These are phyloP conservation scores for Rhypophila decipiens DNA, from an alignment of 495 filamentous ascomycete species.

Conservation along the genomic window DNA sequence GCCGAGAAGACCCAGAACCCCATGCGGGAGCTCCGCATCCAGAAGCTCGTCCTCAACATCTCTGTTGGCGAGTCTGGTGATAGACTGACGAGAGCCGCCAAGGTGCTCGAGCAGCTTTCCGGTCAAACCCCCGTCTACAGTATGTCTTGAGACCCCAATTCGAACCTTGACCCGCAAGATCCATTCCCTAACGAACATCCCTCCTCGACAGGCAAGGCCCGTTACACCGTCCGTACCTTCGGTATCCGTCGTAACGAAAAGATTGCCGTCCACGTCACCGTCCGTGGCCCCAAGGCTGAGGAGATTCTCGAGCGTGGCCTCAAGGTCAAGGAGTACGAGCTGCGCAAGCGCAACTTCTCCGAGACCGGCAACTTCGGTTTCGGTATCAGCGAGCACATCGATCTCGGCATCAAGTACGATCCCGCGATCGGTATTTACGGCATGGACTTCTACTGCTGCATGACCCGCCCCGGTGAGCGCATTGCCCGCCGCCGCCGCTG, in stretches of 20 bases:
- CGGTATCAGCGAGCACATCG: conserved; percentile 99
- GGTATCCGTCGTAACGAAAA: conserved; percentile 99
- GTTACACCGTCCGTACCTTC: conserved; percentile 99
- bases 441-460: conserved; percentile 99
- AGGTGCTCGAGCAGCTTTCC: conserved; percentile 98
- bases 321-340: conserved; percentile 99
- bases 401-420: conserved; percentile 99
- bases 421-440: conserved; percentile 99
- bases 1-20: conserved; percentile 84
- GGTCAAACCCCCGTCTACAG: conserved; percentile 99
- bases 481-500: conserved; percentile 88
- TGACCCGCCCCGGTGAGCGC: conserved; percentile 96
- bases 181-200: not conserved
- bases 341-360: conserved; percentile 98
- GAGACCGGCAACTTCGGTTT: conserved; percentile 99
- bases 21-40: conserved; percentile 99
- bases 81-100: conserved; percentile 98
- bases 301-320: conserved; percentile 99
- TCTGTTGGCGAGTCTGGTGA: conserved; percentile 99
- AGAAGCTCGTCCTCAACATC: conserved; percentile 99
- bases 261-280: conserved; percentile 98
- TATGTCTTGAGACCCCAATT: conserved; percentile 33
- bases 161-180: not conserved
- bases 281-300: conserved; percentile 99
- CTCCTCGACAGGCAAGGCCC: conserved; percentile 74